Conservation (phyloP, 768 basidiomycete genomes). For the Pisolithus sp. region DNA sequence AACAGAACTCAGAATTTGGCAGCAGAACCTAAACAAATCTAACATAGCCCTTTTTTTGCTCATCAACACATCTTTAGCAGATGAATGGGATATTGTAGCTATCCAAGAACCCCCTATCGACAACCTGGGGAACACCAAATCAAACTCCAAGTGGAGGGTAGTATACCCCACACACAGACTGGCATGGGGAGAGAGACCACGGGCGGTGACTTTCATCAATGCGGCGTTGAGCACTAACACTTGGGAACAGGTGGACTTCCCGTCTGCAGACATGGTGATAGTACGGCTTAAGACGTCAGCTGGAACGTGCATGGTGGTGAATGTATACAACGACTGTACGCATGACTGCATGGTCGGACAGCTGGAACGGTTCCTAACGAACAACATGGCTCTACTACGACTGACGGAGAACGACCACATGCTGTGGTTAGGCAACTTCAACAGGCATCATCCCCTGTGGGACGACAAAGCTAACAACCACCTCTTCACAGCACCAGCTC, state of each 20-base stretch:
- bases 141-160: background rate
- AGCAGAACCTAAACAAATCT: conserved; percentile 26
- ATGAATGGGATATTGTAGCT: conserved; percentile 1
- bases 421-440: conserved; percentile 25
- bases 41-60: conserved; percentile 10
- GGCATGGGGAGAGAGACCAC: background rate
- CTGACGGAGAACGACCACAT: conserved; percentile 7
- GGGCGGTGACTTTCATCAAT: conserved; percentile 17
- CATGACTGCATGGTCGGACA: background rate
- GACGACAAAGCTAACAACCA: conserved; percentile 15
- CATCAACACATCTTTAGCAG: conserved; percentile 1
- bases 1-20: conserved; percentile 23
- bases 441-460: conserved; percentile 29
- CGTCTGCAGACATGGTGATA: conserved; percentile 15
- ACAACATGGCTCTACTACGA: background rate
- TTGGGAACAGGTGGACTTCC: conserved; percentile 20
- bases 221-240: conserved; percentile 8
- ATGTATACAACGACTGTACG: conserved; percentile 7
- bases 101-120: background rate
- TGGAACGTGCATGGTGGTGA: conserved; percentile 9
- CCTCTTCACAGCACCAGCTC: conserved; percentile 11
- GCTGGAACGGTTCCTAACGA: background rate
- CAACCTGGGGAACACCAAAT: background rate
- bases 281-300: conserved; percentile 3
- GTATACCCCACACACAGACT: background rate